Conservation (phyloP, 2,329 filamentous ascomycete genomes). For the Exophiala alcalophila region DNA sequence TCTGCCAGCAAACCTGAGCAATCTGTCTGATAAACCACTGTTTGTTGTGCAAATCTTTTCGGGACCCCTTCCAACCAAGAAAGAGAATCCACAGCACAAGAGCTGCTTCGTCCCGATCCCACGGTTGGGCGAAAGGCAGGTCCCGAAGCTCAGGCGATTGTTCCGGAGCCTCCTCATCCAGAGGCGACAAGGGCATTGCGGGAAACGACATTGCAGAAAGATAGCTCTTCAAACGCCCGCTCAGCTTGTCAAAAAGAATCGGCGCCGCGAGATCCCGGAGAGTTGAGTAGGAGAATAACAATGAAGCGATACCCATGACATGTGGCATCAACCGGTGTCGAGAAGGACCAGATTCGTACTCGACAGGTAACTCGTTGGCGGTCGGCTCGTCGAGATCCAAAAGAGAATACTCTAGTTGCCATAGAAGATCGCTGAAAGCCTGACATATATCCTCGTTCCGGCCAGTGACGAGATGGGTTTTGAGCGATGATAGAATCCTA, state of each 20-base stretch:
- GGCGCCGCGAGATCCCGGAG: conserved; percentile 18
- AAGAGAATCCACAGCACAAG: conserved; percentile 19
- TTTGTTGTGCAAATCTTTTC: background rate
- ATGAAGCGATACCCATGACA: conserved; percentile 8
- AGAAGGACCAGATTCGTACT: too few species aligned
- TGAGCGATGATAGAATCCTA: conserved; percentile 12
- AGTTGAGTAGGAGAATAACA: conserved; percentile 17
- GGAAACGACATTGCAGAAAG: conserved; percentile 3
- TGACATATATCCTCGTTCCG: conserved; percentile 11
- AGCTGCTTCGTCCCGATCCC: conserved; percentile 1
- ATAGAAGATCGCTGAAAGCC: conserved; percentile 17
- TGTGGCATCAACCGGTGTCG: background rate
- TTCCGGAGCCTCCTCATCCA: too few species aligned
- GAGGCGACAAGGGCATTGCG: too few species aligned
- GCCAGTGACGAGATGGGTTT: conserved; percentile 3
- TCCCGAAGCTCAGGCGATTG: too few species aligned
- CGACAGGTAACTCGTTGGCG: background rate
- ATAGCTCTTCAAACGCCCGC: conserved; percentile 4
- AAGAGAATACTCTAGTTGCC: conserved; percentile 20
- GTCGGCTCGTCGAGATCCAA: conserved; percentile 2
- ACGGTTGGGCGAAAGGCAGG: too few species aligned
- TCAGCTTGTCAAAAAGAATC: conserved; percentile 13
- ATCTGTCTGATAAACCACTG: conserved; percentile 10
- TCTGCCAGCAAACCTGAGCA: conserved; percentile 17
- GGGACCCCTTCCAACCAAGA: conserved; percentile 16